phyloP scores from a whole-genome alignment of 176 grass and related monocot species.

The Guadua angustifolia region DNA sequence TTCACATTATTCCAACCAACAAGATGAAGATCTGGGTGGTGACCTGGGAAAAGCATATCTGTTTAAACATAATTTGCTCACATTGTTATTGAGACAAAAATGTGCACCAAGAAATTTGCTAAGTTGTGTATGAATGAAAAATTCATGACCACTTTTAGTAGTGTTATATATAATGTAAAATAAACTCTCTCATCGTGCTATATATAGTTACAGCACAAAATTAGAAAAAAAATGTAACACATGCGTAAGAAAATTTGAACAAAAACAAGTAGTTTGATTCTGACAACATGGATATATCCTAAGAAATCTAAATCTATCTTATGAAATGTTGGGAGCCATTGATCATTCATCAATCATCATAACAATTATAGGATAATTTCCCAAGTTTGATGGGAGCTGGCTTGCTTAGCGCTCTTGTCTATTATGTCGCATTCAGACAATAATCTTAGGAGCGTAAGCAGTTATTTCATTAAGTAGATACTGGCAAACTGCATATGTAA shows the following conservation, averaged over 20 bases:
- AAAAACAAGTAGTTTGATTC: neutral
- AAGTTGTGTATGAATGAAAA: neutral
- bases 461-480: neutral
- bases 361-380: neutral
- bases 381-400: slow-evolving; percentile 1
- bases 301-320: slow-evolving; percentile 32
- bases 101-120: neutral
- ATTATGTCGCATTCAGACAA: slow-evolving; percentile 28
- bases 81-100: neutral
- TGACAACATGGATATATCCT: slow-evolving; percentile 17
- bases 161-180: slow-evolving; percentile 1
- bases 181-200: slow-evolving; percentile 7
- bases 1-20: slow-evolving; percentile 93
- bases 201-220: slow-evolving; percentile 20
- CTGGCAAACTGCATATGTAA: neutral
- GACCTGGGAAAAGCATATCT: slow-evolving; percentile 64
- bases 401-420: neutral
- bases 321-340: slow-evolving; percentile 27
- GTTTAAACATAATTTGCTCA: slow-evolving; percentile 26
- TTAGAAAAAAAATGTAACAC: slow-evolving; percentile 13
- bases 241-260: neutral
- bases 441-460: neutral
- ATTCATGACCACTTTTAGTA: neutral
- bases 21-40: slow-evolving; percentile 98
- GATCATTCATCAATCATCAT: neutral